Conservation (phyloP, 2,329 filamentous ascomycete genomes). For the Ophiostoma angusticollis region DNA sequence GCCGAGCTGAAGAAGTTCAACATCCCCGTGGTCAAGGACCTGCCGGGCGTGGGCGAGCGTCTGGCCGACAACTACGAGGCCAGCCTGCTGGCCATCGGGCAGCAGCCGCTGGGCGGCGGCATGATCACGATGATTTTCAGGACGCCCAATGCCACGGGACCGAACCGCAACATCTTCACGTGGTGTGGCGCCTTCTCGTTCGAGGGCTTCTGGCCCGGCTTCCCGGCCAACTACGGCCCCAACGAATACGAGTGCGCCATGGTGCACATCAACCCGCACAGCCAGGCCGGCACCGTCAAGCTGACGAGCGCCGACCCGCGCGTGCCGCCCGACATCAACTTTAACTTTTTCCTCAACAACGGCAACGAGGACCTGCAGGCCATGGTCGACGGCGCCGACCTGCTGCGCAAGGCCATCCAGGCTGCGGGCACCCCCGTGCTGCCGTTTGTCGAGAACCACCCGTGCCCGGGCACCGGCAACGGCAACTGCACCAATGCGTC, state of each 20-base stretch:
- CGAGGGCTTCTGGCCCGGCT: conserved; percentile 16
- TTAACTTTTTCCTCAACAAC: conserved; percentile 42
- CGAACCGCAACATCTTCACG: conserved; percentile 13
- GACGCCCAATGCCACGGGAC: conserved; percentile 7
- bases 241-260: conserved; percentile 13
- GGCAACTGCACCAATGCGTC: conserved; percentile 11
- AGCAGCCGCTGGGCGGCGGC: conserved; percentile 12
- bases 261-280: conserved; percentile 11
- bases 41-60: conserved; percentile 51
- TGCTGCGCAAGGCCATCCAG: conserved; percentile 12
- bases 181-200: conserved; percentile 14
- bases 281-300: conserved; percentile 42
- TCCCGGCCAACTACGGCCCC: conserved; percentile 11
- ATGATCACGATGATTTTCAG: conserved; percentile 12
- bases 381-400: conserved; percentile 12
- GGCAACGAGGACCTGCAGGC: conserved; percentile 12
- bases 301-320: conserved; percentile 49
- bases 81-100: conserved; percentile 12
- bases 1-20: conserved; percentile 23
- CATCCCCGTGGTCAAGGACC: conserved; percentile 22
- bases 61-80: conserved; percentile 42
- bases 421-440: conserved; percentile 8
- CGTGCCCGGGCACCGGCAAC: conserved; percentile 10
- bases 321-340: conserved; percentile 49
- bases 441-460: conserved; percentile 13